phyloP scores from a whole-genome alignment of 208 protist genomes.

The Leishmania braziliensis region DNA sequence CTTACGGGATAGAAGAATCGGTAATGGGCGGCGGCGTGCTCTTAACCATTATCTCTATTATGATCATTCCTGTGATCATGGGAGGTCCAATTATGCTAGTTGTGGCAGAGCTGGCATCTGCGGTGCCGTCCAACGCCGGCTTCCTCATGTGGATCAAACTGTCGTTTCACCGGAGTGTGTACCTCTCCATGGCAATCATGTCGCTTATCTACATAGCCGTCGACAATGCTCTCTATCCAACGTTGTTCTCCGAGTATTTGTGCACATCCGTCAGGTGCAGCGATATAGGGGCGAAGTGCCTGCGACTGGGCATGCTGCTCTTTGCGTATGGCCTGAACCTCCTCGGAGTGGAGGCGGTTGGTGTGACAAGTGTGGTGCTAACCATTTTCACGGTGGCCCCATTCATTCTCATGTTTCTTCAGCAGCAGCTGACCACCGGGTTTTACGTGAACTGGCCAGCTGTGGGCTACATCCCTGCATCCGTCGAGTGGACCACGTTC shows the following conservation, averaged over 20 bases:
- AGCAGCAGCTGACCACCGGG: slow-evolving; percentile 48
- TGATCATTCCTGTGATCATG: slow-evolving; percentile 79
- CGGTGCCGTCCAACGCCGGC: slow-evolving; percentile 71
- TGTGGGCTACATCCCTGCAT: slow-evolving; percentile 56
- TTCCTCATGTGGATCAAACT: slow-evolving; percentile 84
- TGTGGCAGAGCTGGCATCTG: slow-evolving; percentile 74
- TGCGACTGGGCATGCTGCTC: slow-evolving; percentile 56
- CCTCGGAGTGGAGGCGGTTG: slow-evolving; percentile 66
- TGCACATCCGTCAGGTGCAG: slow-evolving; percentile 57
- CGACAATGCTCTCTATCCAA: slow-evolving; percentile 79
- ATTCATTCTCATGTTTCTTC: slow-evolving; percentile 66
- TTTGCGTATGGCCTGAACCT: slow-evolving; percentile 69
- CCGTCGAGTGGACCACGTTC: slow-evolving; percentile 71
- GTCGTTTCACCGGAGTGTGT: slow-evolving; percentile 60
- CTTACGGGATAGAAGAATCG: slow-evolving; percentile 85
- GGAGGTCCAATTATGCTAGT: slow-evolving; percentile 65
- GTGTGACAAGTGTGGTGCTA: slow-evolving; percentile 57
- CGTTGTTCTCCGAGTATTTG: slow-evolving; percentile 83
- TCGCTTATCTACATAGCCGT: slow-evolving; percentile 64
- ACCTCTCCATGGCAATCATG: slow-evolving; percentile 69
- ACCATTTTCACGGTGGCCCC: slow-evolving; percentile 59
- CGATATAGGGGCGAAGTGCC: slow-evolving; percentile 12
- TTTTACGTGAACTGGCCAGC: slow-evolving; percentile 82
- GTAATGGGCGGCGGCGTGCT: slow-evolving; percentile 74
- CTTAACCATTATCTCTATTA: slow-evolving; percentile 62